A percentile compares a stretch with the other conserved stretches of the same genome.
These are phyloP conservation scores for Acmispon strigosus DNA, from an alignment of 306 rosid genomes.

Conservation along the genomic window DNA sequence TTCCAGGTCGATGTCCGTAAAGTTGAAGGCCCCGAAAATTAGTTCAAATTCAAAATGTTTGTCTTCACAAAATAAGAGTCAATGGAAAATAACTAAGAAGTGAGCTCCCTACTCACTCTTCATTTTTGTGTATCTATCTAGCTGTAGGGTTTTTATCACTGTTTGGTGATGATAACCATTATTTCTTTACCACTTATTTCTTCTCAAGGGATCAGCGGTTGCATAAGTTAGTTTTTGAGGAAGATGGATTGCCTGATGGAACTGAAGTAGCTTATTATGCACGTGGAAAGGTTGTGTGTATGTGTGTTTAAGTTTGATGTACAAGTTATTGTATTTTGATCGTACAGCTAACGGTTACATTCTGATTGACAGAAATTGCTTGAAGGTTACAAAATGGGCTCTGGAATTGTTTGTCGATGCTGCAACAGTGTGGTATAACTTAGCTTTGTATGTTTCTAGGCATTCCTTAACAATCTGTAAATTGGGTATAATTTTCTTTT, in stretches of 20 bases:
- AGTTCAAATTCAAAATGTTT: slow-evolving; percentile 32
- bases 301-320: slow-evolving; percentile 4
- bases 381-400: slow-evolving; percentile 83
- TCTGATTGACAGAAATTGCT: slow-evolving; percentile 71
- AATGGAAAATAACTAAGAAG: slow-evolving; percentile 83
- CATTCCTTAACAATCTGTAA: neutral
- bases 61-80: slow-evolving; percentile 51
- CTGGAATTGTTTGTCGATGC: slow-evolving; percentile 85
- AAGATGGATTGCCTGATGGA: slow-evolving; percentile 92
- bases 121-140: slow-evolving; percentile 2
- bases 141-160: slow-evolving; percentile 11
- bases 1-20: slow-evolving; percentile 44
- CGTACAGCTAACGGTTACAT: neutral
- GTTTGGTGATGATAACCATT: slow-evolving; percentile 9
- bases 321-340: slow-evolving; percentile 15
- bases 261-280: slow-evolving; percentile 95
- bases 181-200: slow-evolving; percentile 10
- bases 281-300: slow-evolving; percentile 73
- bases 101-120: slow-evolving; percentile 22
- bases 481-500: slow-evolving; percentile 11
- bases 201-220: slow-evolving; percentile 77
- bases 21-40: slow-evolving; percentile 36
- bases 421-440: slow-evolving; percentile 70
- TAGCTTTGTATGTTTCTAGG: slow-evolving; percentile 18
- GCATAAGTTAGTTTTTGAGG: slow-evolving; percentile 91